These are phyloP conservation scores for Tetracladium setigerum DNA, from an alignment of 495 filamentous ascomycete species.

Conservation along the genomic window DNA sequence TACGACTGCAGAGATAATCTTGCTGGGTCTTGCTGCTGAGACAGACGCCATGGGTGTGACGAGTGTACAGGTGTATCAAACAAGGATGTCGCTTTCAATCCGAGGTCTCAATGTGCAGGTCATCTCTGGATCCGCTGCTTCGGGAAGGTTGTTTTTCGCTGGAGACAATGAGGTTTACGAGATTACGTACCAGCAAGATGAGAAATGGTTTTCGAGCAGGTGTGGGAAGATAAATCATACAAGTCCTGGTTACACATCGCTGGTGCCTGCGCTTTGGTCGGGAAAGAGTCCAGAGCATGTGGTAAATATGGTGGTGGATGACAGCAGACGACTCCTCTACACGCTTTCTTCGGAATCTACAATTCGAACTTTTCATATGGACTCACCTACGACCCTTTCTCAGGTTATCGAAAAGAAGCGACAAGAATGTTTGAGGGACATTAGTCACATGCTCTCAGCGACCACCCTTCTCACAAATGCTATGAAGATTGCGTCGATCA, in stretches of 20 bases:
- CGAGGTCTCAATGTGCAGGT: slow-evolving; percentile 64
- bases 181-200: slow-evolving; percentile 90
- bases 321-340: slow-evolving; percentile 80
- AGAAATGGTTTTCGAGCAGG: slow-evolving; percentile 84
- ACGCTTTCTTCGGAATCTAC: slow-evolving; percentile 79
- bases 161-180: slow-evolving; percentile 91
- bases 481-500: slow-evolving; percentile 72
- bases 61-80: slow-evolving; percentile 71
- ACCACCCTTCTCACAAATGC: slow-evolving; percentile 58
- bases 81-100: slow-evolving; percentile 67
- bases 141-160: slow-evolving; percentile 86
- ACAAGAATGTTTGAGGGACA: slow-evolving; percentile 47
- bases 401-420: slow-evolving; percentile 49
- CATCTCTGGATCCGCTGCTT: slow-evolving; percentile 66
- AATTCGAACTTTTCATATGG: slow-evolving; percentile 80
- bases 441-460: slow-evolving; percentile 71
- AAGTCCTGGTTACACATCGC: slow-evolving; percentile 61
- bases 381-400: slow-evolving; percentile 38
- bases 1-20: slow-evolving; percentile 71
- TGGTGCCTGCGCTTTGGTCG: slow-evolving; percentile 53
- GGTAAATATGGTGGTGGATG: slow-evolving; percentile 74
- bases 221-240: slow-evolving; percentile 83
- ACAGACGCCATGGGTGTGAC: slow-evolving; percentile 52
- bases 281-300: slow-evolving; percentile 52
- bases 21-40: slow-evolving; percentile 66